A percentile compares a stretch with the other conserved stretches of the same genome.
Conservation (phyloP, 208 protist genomes). For the Trypanosoma platydactyli region DNA sequence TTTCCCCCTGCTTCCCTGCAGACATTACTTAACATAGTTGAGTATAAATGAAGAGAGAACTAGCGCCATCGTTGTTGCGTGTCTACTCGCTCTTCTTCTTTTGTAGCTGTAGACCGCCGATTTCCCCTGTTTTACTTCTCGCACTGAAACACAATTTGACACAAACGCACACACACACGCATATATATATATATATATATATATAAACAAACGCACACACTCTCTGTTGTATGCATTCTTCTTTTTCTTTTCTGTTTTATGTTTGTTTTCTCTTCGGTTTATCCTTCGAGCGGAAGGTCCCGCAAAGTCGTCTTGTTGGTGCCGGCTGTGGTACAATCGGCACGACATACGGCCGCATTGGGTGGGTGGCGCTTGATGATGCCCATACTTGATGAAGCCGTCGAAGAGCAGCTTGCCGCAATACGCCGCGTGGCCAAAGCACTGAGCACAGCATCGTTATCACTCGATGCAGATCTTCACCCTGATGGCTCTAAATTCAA, state of each 20-base stretch:
- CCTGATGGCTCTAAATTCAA: not conserved
- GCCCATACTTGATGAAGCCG: conserved; percentile 1
- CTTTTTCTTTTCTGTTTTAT: not conserved
- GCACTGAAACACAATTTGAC: too few relatives aligned
- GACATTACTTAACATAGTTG: too few relatives aligned
- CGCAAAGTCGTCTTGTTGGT: too few relatives aligned
- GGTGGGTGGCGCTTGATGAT: conserved; percentile 6
- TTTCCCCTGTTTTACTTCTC: too few relatives aligned
- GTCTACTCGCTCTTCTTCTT: too few relatives aligned
- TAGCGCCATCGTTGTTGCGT: too few relatives aligned
- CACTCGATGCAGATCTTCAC: not conserved
- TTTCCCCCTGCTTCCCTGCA: conserved; percentile 10
- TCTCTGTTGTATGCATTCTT: not conserved
- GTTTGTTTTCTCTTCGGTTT: not conserved
- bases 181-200: conserved; percentile 5
- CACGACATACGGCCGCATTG: not conserved
- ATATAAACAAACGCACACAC: too few relatives aligned
- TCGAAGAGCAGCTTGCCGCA: not conserved
- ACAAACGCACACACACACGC: too few relatives aligned
- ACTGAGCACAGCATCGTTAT: not conserved
- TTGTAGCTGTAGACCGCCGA: too few relatives aligned
- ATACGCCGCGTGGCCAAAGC: conserved; percentile 13
- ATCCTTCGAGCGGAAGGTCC: too few relatives aligned
- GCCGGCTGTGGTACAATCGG: too few relatives aligned
- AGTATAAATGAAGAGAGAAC: too few relatives aligned